phyloP scores from a whole-genome alignment of 345 rosid species.

The Aethionema arabicum region DNA sequence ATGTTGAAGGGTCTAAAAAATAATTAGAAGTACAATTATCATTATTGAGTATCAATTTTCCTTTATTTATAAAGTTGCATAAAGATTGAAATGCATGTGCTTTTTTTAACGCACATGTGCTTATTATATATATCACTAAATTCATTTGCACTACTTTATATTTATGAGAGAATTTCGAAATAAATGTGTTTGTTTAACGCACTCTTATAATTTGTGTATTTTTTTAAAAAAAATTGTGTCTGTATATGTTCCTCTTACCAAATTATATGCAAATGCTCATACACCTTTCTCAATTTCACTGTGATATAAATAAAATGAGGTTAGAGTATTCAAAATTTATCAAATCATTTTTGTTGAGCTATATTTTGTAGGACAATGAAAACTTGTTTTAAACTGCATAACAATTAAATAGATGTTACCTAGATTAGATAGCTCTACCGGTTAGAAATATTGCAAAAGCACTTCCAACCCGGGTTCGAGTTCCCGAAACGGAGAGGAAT shows the following conservation, averaged over 20 bases:
- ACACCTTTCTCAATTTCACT: neutral
- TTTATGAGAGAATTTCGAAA: too few relatives aligned
- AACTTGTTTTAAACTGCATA: neutral
- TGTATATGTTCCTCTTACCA: conserved; percentile 3
- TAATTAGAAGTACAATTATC: conserved; percentile 30
- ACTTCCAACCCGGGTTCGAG: too few relatives aligned
- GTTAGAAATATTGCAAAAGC: too few relatives aligned
- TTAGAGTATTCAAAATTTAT: neutral
- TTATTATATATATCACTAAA: too few relatives aligned
- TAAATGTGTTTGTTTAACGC: too few relatives aligned
- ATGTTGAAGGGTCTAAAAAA: conserved; percentile 29
- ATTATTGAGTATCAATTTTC: conserved; percentile 17
- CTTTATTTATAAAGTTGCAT: conserved; percentile 4
- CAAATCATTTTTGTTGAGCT: neutral
- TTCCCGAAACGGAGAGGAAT: too few relatives aligned
- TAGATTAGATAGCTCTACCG: too few relatives aligned
- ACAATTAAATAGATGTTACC: too few relatives aligned
- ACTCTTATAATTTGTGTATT: too few relatives aligned
- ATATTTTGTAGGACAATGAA: neutral
- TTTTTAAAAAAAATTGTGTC: neutral
- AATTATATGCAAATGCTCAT: neutral
- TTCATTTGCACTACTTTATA: too few relatives aligned
- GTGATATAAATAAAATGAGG: neutral
- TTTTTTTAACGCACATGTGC: neutral
- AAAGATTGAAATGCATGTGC: conserved; percentile 25